phyloP scores from a whole-genome alignment of 2,329 filamentous ascomycete species.

The Grosmannia penicillata region DNA sequence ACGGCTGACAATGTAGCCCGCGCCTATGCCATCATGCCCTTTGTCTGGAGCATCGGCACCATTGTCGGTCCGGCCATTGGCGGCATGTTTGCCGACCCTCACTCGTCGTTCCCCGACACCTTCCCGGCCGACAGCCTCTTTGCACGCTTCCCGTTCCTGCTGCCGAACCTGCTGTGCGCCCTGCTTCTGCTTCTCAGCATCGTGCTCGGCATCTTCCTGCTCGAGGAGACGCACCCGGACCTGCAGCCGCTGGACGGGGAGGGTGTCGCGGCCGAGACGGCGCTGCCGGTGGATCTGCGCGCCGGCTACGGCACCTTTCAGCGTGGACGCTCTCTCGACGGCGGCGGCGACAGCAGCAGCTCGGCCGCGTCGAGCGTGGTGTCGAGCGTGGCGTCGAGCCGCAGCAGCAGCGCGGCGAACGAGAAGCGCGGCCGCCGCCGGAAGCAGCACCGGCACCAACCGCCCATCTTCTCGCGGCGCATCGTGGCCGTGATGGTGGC shows the following conservation, averaged over 20 bases:
- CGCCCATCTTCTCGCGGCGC: constrained; percentile 35
- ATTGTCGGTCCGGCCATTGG: constrained; percentile 83
- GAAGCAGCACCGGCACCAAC: constrained; percentile 11
- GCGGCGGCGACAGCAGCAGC: background rate
- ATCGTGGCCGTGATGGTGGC: constrained; percentile 68
- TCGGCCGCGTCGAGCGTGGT: too few relatives aligned
- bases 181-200: constrained; percentile 64
- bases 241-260: constrained; percentile 34
- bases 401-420: constrained; percentile 7
- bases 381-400: constrained; percentile 3
- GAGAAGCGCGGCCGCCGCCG: background rate
- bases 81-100: constrained; percentile 70
- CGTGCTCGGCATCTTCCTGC: constrained; percentile 60
- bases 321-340: constrained; percentile 15
- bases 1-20: constrained; percentile 37
- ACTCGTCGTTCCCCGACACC: constrained; percentile 52
- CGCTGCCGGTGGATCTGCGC: constrained; percentile 58
- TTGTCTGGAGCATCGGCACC: constrained; percentile 82
- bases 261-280: constrained; percentile 51
- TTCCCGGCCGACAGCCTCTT: constrained; percentile 61
- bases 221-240: constrained; percentile 82
- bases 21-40: constrained; percentile 86
- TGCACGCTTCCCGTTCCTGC: constrained; percentile 65
- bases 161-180: constrained; percentile 80
- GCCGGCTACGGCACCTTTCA: constrained; percentile 66